Evolutionary conservation across 169 alveolate genomes (phyloP), one percentile per base, ranked within the genome.

Genomic region (Prorocentrum cordatum): DNA sequence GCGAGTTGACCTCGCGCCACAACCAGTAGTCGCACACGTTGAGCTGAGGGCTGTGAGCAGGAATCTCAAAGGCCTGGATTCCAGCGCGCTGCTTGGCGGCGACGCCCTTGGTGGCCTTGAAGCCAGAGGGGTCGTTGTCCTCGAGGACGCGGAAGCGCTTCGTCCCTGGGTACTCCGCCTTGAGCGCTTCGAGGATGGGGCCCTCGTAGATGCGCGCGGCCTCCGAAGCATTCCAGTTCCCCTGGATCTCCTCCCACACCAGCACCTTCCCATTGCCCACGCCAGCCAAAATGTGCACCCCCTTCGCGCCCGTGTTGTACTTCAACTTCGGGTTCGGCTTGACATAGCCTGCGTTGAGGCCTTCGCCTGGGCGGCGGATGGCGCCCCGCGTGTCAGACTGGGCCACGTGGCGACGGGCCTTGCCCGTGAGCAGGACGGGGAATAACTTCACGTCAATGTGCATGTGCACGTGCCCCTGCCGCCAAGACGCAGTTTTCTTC

Each of bases 1-100:
- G 80, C 36, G 39, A 61, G 61, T 68, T 68, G 80, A 68, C 38
- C 32, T 68, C 59, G 20, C 80, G 26, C 83, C 83, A 72, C 68
- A 45, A 31, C 24, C 29, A 72, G n/a, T n/a, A n/a, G 67, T 72
- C 83, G 50, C 42, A 14, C 33, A 29, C 33, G 22, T 31, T 45
- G 50, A 72, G 31, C n/a, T 31, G 68, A 2, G 83, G 83, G n/a
- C 67, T 38, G 38, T 38, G 36, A 2, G 26, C 3, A 2, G 80
- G 80, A 5, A 68, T 38, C 12, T 35, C 29, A n/a, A 72, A 20
- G n/a, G 6, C 64, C 4, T 20, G 6, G 38, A 72, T 3, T 29
- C 50, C 12, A 26, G 12, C 26, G 2, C 33, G 50, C 1, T 2
- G 9, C 64, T 72, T 72, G 6, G 84, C 84, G n/a, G 47, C 68